phyloP scores from a whole-genome alignment of 1,284 basidiomycete genomes.

The Coniferiporia sulphurascens region DNA sequence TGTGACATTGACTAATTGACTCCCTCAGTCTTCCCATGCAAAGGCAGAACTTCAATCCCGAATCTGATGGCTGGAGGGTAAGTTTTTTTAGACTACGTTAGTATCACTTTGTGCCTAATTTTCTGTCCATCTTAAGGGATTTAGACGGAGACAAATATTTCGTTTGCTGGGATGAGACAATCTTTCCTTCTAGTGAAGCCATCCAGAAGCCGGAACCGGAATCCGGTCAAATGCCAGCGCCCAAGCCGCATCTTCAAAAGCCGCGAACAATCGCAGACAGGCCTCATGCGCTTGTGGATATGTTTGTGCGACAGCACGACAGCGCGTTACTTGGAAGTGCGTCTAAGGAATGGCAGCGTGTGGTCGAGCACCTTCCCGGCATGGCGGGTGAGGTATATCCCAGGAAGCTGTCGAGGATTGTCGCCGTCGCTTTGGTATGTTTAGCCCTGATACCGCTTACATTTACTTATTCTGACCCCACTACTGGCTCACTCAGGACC shows the following conservation, averaged over 20 bases:
- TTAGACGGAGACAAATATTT: slow-evolving; percentile 28
- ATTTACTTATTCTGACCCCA: too few species aligned
- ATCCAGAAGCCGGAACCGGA: not conserved
- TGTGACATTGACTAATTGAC: not conserved
- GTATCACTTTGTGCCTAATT: not conserved
- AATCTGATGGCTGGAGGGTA: slow-evolving; percentile 27
- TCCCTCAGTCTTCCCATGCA: slow-evolving; percentile 23
- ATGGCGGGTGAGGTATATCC: slow-evolving; percentile 15
- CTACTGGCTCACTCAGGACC: not conserved
- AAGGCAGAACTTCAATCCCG: slow-evolving; percentile 21
- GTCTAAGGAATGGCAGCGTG: slow-evolving; percentile 22
- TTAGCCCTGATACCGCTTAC: not conserved
- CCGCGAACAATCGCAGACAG: not conserved
- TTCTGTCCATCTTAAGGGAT: slow-evolving; percentile 19
- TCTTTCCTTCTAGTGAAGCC: slow-evolving; percentile 19
- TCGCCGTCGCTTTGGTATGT: slow-evolving; percentile 22
- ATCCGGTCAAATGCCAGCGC: not conserved
- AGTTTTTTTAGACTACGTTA: not conserved
- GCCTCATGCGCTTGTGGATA: slow-evolving; percentile 17
- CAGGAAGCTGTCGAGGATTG: slow-evolving; percentile 18
- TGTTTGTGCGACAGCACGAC: slow-evolving; percentile 19
- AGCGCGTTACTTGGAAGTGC: slow-evolving; percentile 19
- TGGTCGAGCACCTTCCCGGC: slow-evolving; percentile 17
- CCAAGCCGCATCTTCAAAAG: not conserved
- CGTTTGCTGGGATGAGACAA: slow-evolving; percentile 20